phyloP scores from a whole-genome alignment of 2,329 filamentous ascomycete species.

The Sarocladium oryzae region DNA sequence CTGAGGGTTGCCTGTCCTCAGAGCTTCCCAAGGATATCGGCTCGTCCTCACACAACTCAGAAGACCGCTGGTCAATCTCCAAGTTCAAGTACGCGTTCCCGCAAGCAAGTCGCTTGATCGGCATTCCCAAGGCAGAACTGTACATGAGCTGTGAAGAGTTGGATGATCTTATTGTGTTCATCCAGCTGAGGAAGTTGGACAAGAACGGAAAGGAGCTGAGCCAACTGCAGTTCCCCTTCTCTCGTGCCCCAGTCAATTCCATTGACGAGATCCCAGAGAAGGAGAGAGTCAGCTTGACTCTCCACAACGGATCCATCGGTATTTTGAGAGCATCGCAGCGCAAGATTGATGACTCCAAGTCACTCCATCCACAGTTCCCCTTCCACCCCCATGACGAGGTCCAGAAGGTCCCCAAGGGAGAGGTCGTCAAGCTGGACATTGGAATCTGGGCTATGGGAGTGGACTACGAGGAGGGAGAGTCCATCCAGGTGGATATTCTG shows the following conservation, averaged over 20 bases:
- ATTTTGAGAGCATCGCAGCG: slow-evolving; percentile 38
- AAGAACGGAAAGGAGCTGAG: slow-evolving; percentile 33
- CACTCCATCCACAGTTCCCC: slow-evolving; percentile 25
- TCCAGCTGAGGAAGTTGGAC: slow-evolving; percentile 37
- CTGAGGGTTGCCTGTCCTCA: background rate
- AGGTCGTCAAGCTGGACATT: slow-evolving; percentile 38
- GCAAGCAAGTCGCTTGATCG: slow-evolving; percentile 33
- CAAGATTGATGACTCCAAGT: slow-evolving; percentile 24
- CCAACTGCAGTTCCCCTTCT: slow-evolving; percentile 35
- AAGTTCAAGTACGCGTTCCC: slow-evolving; percentile 34
- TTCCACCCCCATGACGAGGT: slow-evolving; percentile 31
- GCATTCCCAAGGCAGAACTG: slow-evolving; percentile 38
- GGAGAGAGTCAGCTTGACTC: slow-evolving; percentile 31
- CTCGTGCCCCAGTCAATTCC: slow-evolving; percentile 18
- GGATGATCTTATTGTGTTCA: slow-evolving; percentile 38
- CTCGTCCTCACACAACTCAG: slow-evolving; percentile 24
- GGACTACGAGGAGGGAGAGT: slow-evolving; percentile 29
- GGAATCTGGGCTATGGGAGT: slow-evolving; percentile 40
- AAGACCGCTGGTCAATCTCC: slow-evolving; percentile 10
- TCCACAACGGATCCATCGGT: slow-evolving; percentile 35
- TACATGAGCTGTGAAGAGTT: slow-evolving; percentile 35
- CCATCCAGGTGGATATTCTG: slow-evolving; percentile 4
- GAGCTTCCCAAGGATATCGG: background rate
- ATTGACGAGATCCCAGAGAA: slow-evolving; percentile 24
- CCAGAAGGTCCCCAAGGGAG: slow-evolving; percentile 32